A percentile compares a stretch with the other conserved stretches of the same genome.
These are phyloP conservation scores for Talaromyces nanjingensis DNA, from an alignment of 495 filamentous ascomycete species.

Conservation along the genomic window DNA sequence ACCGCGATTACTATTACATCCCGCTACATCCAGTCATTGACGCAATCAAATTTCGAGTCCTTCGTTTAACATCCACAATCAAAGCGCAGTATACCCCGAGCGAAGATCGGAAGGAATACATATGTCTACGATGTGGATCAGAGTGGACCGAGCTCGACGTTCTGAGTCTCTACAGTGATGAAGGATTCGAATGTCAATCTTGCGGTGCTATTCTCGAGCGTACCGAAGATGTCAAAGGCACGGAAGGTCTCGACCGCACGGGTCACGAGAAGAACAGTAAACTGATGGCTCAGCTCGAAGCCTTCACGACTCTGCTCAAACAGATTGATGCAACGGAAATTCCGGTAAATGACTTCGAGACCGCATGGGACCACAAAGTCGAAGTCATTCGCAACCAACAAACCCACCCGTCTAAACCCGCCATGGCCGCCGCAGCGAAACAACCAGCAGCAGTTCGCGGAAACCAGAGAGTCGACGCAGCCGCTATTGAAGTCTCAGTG, in stretches of 20 bases:
- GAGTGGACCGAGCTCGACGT: conserved; percentile 87
- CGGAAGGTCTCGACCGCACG: conserved; percentile 42
- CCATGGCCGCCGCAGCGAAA: conserved; percentile 34
- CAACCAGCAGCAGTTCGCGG: conserved; percentile 65
- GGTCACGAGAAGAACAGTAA: conserved; percentile 87
- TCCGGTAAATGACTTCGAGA: conserved; percentile 81
- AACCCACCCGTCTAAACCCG: conserved; percentile 48
- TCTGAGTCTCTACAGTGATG: conserved; percentile 53
- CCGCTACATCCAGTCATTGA: conserved; percentile 92
- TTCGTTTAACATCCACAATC: conserved; percentile 74
- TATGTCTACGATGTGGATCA: conserved; percentile 68
- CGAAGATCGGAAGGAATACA: conserved; percentile 84
- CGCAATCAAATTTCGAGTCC: conserved; percentile 91
- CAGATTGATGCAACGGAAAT: conserved; percentile 78
- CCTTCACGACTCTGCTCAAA: conserved; percentile 76
- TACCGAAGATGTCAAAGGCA: conserved; percentile 58
- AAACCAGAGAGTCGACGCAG: conserved; percentile 55
- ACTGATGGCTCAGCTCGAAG: conserved; percentile 79
- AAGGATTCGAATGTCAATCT: conserved; percentile 76
- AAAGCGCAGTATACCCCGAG: conserved; percentile 71
- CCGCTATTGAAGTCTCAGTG: conserved; percentile 71
- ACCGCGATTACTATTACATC: conserved; percentile 92
- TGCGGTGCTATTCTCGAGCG: conserved; percentile 63
- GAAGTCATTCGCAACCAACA: conserved; percentile 42
- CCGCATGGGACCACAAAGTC: conserved; percentile 52